Percentiles rank a stretch among this genome's conserved stretches.
Evolutionary conservation across 768 basidiomycete genomes (phyloP).

Genomic region (Amanita muscaria): DNA sequence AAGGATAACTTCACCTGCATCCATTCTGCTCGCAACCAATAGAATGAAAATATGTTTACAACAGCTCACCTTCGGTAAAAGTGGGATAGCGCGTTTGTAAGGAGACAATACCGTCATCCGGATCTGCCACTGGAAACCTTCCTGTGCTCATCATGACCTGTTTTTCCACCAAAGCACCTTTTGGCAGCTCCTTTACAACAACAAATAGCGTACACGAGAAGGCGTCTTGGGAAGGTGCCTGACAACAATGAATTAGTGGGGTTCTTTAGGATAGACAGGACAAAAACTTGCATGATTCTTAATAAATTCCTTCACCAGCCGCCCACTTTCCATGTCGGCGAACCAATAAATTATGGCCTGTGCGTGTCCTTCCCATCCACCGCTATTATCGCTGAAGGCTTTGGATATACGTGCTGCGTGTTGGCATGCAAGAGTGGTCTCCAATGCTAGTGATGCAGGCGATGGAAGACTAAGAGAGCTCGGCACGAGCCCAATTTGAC

Average conservation of each 20-base stretch:
- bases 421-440: slow-evolving; percentile 71
- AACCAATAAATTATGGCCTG: slow-evolving; percentile 74
- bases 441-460: slow-evolving; percentile 45
- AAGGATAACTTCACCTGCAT: not conserved
- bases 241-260: not conserved
- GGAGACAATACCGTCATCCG: slow-evolving; percentile 30
- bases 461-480: slow-evolving; percentile 58
- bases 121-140: slow-evolving; percentile 35
- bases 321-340: slow-evolving; percentile 28
- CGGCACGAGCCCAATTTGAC: slow-evolving; percentile 90
- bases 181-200: slow-evolving; percentile 58
- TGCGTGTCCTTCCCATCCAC: slow-evolving; percentile 51
- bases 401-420: slow-evolving; percentile 65
- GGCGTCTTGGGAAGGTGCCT: slow-evolving; percentile 12
- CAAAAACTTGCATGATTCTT: slow-evolving; percentile 11
- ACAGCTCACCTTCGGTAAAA: not conserved
- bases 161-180: slow-evolving; percentile 65
- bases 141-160: slow-evolving; percentile 70
- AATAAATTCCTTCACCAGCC: slow-evolving; percentile 29
- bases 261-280: not conserved
- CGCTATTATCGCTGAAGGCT: slow-evolving; percentile 48
- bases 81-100: not conserved
- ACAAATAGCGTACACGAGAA: slow-evolving; percentile 44
- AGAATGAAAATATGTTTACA: not conserved
- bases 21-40: no score